phyloP scores from a whole-genome alignment of 768 basidiomycete species.

The Tubosaeta brunneosetosa region DNA sequence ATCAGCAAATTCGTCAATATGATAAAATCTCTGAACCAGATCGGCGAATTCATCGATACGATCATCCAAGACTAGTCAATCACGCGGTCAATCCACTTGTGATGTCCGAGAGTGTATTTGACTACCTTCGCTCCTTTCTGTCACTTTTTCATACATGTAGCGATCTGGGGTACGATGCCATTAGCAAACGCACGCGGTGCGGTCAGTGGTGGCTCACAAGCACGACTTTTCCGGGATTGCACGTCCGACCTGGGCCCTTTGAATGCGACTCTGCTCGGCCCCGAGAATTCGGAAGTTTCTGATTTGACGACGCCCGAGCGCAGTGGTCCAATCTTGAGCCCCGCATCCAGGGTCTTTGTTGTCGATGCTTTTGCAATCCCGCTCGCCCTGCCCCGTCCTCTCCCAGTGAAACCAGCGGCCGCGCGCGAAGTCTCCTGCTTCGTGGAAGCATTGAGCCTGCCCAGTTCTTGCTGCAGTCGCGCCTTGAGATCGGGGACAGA shows the following conservation, averaged over 20 bases:
- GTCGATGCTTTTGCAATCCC: not conserved
- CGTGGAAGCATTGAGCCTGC: slow-evolving; percentile 15
- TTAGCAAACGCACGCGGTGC: not conserved
- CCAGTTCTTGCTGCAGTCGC: slow-evolving; percentile 41
- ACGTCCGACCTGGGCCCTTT: slow-evolving; percentile 29
- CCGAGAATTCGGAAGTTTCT: slow-evolving; percentile 16
- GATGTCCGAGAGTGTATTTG: slow-evolving; percentile 4
- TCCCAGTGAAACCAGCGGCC: slow-evolving; percentile 5
- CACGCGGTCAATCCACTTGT: not conserved
- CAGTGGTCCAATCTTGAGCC: slow-evolving; percentile 14
- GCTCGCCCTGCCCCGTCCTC: slow-evolving; percentile 8
- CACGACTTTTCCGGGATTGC: slow-evolving; percentile 39
- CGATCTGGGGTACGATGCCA: slow-evolving; percentile 46
- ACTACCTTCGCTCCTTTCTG: slow-evolving; percentile 76
- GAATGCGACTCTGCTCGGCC: slow-evolving; percentile 29
- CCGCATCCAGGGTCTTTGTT: slow-evolving; percentile 6
- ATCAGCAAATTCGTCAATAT: slow-evolving; percentile 72
- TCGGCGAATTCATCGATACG: slow-evolving; percentile 85
- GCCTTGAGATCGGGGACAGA: slow-evolving; percentile 42
- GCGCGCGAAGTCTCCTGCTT: slow-evolving; percentile 33
- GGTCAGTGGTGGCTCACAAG: slow-evolving; percentile 44
- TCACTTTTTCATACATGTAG: slow-evolving; percentile 93
- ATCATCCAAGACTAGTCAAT: slow-evolving; percentile 66
- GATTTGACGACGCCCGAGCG: slow-evolving; percentile 14
- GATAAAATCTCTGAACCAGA: slow-evolving; percentile 63